A percentile compares a stretch with the other conserved stretches of the same genome.
Conservation (phyloP, 192 early-diverging fungal genomes). For the Lobosporangium transversale region DNA sequence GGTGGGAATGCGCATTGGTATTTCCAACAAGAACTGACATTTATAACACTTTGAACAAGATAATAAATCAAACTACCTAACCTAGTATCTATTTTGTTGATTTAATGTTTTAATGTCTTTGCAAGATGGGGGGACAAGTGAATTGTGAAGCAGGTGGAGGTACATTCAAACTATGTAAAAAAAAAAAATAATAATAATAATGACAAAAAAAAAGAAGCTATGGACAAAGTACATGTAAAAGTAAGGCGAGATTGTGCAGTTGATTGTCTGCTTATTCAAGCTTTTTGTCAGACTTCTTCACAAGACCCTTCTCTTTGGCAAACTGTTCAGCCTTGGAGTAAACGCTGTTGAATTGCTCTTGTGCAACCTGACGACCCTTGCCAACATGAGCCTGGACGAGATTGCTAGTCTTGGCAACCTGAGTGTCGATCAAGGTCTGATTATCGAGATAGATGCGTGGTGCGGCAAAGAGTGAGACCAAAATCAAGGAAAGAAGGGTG, state of each 20-base stretch:
- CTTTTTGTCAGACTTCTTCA: constrained; percentile 48
- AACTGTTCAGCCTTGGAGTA: constrained; percentile 50
- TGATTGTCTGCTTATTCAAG: constrained; percentile 16
- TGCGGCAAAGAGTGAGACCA: constrained; percentile 44
- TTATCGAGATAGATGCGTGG: constrained; percentile 51
- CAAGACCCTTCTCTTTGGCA: constrained; percentile 49
- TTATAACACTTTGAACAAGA: neutral
- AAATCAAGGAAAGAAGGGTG: constrained; percentile 37
- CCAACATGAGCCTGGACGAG: constrained; percentile 41
- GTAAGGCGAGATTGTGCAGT: no score
- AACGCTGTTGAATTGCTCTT: constrained; percentile 26
- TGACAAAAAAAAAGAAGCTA: neutral
- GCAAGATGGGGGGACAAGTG: no score
- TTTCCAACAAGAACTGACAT: no score
- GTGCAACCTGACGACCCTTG: constrained; percentile 36
- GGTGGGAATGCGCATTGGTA: constrained; percentile 39
- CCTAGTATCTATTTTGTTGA: neutral
- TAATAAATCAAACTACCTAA: neutral
- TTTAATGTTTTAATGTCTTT: no score
- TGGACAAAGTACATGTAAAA: neutral
- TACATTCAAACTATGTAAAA: no score
- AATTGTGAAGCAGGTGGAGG: no score
- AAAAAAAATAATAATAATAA: no score
- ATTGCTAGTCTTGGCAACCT: constrained; percentile 45
- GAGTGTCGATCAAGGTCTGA: constrained; percentile 41